Evolutionary conservation across 1,284 basidiomycete genomes (phyloP).

Genomic region (Marasmius oreades): DNA sequence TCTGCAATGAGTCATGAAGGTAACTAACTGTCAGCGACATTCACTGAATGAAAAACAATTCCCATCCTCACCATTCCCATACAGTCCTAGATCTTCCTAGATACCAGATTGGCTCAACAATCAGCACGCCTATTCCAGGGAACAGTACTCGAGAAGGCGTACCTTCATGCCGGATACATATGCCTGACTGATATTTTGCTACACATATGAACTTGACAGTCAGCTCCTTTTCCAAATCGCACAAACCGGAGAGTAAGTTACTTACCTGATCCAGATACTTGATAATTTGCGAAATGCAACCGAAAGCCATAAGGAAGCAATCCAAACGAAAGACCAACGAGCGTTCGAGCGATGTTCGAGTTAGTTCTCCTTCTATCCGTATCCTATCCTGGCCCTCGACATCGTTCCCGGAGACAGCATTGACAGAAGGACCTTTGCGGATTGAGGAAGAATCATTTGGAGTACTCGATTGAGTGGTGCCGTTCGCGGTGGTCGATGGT

Average conservation of each 20-base stretch:
- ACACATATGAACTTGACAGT: not conserved
- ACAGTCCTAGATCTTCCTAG: slow-evolving; percentile 10
- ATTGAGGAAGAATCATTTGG: too few relatives aligned
- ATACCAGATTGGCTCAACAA: too few relatives aligned
- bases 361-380: slow-evolving; percentile 3
- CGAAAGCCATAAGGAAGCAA: slow-evolving; percentile 15
- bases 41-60: not conserved
- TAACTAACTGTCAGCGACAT: not conserved
- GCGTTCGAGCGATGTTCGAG: slow-evolving; percentile 10
- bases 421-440: too few relatives aligned
- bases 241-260: not conserved
- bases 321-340: slow-evolving; percentile 14
- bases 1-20: slow-evolving; percentile 3
- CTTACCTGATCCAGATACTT: slow-evolving; percentile 17
- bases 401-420: not conserved
- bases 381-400: not conserved
- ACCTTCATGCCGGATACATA: slow-evolving; percentile 16
- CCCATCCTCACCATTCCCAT: slow-evolving; percentile 13
- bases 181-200: slow-evolving; percentile 16
- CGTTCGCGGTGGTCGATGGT: too few relatives aligned
- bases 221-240: not conserved
- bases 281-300: slow-evolving; percentile 16
- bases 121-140: too few relatives aligned
- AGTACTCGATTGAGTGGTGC: too few relatives aligned
- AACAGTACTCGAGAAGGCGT: too few relatives aligned